Conservation (phyloP, 139 green algal species). For the Chlamydomonas applanata region DNA sequence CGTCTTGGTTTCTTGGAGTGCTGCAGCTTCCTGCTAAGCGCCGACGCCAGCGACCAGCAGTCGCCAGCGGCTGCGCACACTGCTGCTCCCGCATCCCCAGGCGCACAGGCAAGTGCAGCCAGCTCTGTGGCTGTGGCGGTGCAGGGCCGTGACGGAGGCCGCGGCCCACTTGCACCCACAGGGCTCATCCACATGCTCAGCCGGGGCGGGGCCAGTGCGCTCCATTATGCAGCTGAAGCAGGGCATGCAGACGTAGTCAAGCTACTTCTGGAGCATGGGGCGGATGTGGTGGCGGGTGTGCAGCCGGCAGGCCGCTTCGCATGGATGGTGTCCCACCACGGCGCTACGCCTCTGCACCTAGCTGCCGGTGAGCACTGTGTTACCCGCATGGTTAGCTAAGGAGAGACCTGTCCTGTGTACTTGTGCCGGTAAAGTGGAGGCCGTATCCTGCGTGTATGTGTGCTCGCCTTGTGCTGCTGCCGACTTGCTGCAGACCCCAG, state of each 20-base stretch:
- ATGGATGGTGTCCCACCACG: not conserved
- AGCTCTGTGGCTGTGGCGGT: too few species aligned
- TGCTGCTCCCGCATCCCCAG: too few species aligned
- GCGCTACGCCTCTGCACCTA: conserved; percentile 6
- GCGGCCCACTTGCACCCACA: not conserved
- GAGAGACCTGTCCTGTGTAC: too few species aligned
- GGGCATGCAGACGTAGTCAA: conserved; percentile 14
- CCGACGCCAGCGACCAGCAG: conserved; percentile 12
- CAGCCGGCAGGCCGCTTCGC: not conserved
- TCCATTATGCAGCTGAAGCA: conserved; percentile 23
- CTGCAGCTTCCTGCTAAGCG: conserved; percentile 3
- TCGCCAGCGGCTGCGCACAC: not conserved
- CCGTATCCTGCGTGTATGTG: too few species aligned
- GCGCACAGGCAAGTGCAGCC: too few species aligned
- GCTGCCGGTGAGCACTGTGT: not conserved
- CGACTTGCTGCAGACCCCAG: too few species aligned
- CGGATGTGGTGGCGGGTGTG: not conserved
- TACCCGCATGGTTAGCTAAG: too few species aligned
- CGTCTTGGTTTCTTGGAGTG: conserved; percentile 2
- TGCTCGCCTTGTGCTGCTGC: too few species aligned
- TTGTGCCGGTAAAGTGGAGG: too few species aligned
- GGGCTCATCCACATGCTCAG: conserved; percentile 19
- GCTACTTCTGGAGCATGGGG: conserved; percentile 12
- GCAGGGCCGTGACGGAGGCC: not conserved
- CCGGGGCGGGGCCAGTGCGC: conserved; percentile 8